Evolutionary conservation across 805 yeast species (phyloP).

Genomic region (Wickerhamiella australiensis): DNA sequence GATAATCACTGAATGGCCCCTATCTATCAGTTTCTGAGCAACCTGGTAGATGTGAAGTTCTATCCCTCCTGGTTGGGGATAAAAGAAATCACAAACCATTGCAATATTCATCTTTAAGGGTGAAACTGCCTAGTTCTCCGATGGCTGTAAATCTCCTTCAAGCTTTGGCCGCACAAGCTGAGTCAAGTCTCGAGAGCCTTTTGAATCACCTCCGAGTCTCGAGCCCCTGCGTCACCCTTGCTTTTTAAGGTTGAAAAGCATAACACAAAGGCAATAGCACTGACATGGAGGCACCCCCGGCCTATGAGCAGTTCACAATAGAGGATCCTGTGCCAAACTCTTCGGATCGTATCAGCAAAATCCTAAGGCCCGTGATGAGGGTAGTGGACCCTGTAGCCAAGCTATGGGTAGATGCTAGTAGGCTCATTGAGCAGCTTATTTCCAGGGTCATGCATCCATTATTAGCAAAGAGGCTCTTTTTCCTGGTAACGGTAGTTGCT

Average conservation of each 20-base stretch:
- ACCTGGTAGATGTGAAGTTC: slow-evolving; percentile 90
- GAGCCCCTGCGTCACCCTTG: background rate
- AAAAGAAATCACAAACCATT: slow-evolving; percentile 94
- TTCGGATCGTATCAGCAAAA: slow-evolving; percentile 1
- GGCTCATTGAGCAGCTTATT: slow-evolving; percentile 44
- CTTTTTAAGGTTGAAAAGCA: background rate
- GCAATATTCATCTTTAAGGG: slow-evolving; percentile 21
- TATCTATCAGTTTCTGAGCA: slow-evolving; percentile 58
- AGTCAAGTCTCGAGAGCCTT: background rate
- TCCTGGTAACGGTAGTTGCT: slow-evolving; percentile 47
- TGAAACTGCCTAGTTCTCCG: too few species aligned
- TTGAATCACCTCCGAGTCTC: background rate
- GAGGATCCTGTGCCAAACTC: slow-evolving; percentile 13
- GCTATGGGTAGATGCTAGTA: slow-evolving; percentile 26
- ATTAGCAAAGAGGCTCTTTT: slow-evolving; percentile 63
- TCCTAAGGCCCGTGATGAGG: slow-evolving; percentile 28
- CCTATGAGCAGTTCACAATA: background rate
- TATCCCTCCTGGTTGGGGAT: slow-evolving; percentile 97
- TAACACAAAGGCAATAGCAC: background rate
- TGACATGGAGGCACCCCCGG: background rate
- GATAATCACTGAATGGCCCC: slow-evolving; percentile 77
- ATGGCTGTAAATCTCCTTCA: too few species aligned
- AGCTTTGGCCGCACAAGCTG: background rate
- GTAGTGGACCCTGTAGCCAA: slow-evolving; percentile 41
- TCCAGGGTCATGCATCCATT: slow-evolving; percentile 73